Base-by-base conservation (phyloP, 495 filamentous ascomycete species). In the Cudoniella acicularis region DNA sequence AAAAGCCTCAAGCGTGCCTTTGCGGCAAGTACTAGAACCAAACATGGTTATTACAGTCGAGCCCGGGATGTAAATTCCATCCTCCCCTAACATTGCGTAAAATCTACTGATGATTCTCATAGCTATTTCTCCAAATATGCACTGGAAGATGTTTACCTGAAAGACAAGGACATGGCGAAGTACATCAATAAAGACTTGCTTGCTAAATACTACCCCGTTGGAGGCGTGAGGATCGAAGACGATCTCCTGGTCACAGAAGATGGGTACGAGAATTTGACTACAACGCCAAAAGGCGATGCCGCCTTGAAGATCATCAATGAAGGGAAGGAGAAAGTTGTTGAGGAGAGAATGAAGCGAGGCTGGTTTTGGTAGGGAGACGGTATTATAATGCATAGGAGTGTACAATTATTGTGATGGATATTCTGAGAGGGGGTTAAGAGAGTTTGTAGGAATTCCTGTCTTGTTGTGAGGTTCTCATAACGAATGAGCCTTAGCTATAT, bases 141-240 rank as follows among this genome's bases (percentile, higher is more conserved):
- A 48, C 73, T 89, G 57, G 71, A 83, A 64, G 77, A 75, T 25
- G 80, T 79, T 61, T 84, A 90, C 72, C 78, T 90, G 27, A 77
- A 76, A 20, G 77, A 85, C 61, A 77, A 82, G 0, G 67, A 77
- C 48, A 86, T 90, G 56, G 74, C 77, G 18, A 74, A 78, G 43
- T 93, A 84, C 67, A 92, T 98, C 72, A 81, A 96, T 75, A 80
- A 79, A 57, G 77, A 82, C 2, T 82, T 87, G 36, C 78, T 95
- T 2, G 81, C 82, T 16, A 79, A 80, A 61, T 96, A 89, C 66
- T 86, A 87, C 61, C 77, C 77, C 23, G 84, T 96, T 21, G 93
- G 93, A 17, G 93, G 93, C 13, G 91, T 94, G 25, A 81, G 93
- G 36, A 93, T 98, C 61, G 93, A 98, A 75, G 93, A 96, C 71